Conservation (phyloP, 2,329 filamentous ascomycete genomes). For the Aspergillus persii region DNA sequence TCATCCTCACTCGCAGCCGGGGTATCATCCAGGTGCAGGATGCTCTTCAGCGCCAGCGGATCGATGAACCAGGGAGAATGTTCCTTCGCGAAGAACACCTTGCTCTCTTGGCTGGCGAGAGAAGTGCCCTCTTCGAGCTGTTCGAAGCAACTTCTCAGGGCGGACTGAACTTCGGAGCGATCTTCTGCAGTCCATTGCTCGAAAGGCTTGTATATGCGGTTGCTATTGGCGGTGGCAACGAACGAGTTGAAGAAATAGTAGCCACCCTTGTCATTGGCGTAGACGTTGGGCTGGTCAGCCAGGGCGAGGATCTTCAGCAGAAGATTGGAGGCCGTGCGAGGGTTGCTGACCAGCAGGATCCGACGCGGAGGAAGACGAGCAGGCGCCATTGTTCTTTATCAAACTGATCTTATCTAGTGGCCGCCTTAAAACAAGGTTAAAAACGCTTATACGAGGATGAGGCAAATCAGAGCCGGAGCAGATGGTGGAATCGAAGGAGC, state of each 20-base stretch:
- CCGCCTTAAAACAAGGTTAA: background rate
- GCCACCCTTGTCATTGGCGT: slow-evolving; percentile 19
- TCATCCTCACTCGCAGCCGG: slow-evolving; percentile 3
- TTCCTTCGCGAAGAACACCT: slow-evolving; percentile 37
- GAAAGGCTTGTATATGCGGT: slow-evolving; percentile 16
- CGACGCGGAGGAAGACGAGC: slow-evolving; percentile 6
- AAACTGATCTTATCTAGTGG: background rate
- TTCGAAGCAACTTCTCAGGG: slow-evolving; percentile 28
- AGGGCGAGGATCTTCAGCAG: slow-evolving; percentile 31
- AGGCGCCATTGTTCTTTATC: background rate
- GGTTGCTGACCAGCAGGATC: slow-evolving; percentile 24
- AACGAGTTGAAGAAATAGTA: slow-evolving; percentile 30
- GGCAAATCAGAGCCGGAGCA: slow-evolving; percentile 4
- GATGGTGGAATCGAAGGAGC: slow-evolving; percentile 5
- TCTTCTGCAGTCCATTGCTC: slow-evolving; percentile 29
- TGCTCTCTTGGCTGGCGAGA: slow-evolving; percentile 22
- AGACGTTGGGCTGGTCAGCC: slow-evolving; percentile 25
- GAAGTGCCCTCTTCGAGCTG: slow-evolving; percentile 23
- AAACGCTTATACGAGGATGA: background rate
- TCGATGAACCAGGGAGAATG: slow-evolving; percentile 31
- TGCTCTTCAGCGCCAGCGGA: slow-evolving; percentile 10
- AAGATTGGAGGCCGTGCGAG: slow-evolving; percentile 35
- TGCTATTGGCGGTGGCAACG: slow-evolving; percentile 7
- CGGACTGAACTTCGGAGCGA: slow-evolving; percentile 17
- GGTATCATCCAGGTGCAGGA: slow-evolving; percentile 14